These are phyloP conservation scores for Kodamaea ohmeri DNA, from an alignment of 1,139 yeast species.

Conservation along the genomic window DNA sequence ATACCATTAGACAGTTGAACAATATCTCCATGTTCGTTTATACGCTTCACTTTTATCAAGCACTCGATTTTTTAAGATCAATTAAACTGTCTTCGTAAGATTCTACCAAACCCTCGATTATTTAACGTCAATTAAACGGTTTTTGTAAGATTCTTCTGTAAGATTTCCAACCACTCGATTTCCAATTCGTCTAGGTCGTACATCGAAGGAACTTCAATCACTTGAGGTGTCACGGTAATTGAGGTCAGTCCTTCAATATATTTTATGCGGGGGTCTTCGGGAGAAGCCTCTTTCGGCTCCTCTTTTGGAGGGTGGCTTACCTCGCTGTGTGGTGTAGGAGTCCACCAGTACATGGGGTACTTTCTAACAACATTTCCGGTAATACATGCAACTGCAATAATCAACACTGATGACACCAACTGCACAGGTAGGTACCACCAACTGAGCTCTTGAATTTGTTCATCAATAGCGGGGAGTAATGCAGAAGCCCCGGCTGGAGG, in stretches of 20 bases:
- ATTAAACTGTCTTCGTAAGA: too few species aligned
- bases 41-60: too few species aligned
- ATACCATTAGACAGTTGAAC: too few species aligned
- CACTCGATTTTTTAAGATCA: too few species aligned
- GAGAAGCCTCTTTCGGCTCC: slow-evolving; percentile 8
- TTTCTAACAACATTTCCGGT: slow-evolving; percentile 54
- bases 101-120: too few species aligned
- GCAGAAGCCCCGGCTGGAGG: slow-evolving; percentile 81
- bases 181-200: slow-evolving; percentile 28
- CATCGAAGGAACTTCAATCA: slow-evolving; percentile 24
- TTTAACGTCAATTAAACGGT: slow-evolving; percentile 2
- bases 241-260: slow-evolving; percentile 11
- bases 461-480: slow-evolving; percentile 54
- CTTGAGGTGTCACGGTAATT: slow-evolving; percentile 22
- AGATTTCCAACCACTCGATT: slow-evolving; percentile 24
- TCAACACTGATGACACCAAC: slow-evolving; percentile 48
- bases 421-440: slow-evolving; percentile 71
- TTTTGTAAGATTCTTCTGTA: slow-evolving; percentile 18
- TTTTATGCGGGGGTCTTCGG: slow-evolving; percentile 10
- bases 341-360: slow-evolving; percentile 70
- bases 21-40: neutral
- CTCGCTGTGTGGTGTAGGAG: slow-evolving; percentile 24
- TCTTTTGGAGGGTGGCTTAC: slow-evolving; percentile 6
- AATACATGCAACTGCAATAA: slow-evolving; percentile 51
- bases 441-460: slow-evolving; percentile 46